Conservation (phyloP, 495 filamentous ascomycete genomes). For the Tuber aestivum region DNA sequence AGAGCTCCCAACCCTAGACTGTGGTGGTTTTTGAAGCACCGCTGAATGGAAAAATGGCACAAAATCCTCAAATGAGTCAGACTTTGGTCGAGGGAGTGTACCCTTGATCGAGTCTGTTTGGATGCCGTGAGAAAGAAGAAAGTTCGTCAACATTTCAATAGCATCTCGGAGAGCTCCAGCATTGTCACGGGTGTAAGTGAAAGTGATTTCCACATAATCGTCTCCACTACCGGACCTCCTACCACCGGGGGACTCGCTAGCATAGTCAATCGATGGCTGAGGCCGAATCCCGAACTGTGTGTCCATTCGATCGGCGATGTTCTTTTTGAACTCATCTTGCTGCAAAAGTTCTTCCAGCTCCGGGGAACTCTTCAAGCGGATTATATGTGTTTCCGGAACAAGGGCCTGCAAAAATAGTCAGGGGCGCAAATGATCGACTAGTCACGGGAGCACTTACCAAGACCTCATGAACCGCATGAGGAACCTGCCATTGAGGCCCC, state of each 20-base stretch:
- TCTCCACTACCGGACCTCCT: not conserved
- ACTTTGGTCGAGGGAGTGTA: constrained; percentile 89
- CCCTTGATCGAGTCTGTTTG: constrained; percentile 83
- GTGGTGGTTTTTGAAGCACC: constrained; percentile 59
- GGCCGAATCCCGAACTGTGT: constrained; percentile 85
- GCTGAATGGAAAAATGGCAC: constrained; percentile 95
- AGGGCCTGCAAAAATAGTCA: constrained; percentile 58
- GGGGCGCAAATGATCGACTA: constrained; percentile 13
- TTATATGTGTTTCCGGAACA: constrained; percentile 91
- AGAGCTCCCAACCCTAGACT: constrained; percentile 11
- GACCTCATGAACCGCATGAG: constrained; percentile 89
- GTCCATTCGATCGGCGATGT: constrained; percentile 76
- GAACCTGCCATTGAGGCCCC: constrained; percentile 94
- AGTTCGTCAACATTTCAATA: constrained; percentile 83
- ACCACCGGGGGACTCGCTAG: not conserved
- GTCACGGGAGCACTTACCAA: constrained; percentile 53
- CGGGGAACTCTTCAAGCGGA: constrained; percentile 68
- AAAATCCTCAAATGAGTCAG: constrained; percentile 95
- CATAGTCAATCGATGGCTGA: constrained; percentile 47
- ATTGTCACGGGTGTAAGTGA: constrained; percentile 92
- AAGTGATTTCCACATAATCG: constrained; percentile 30
- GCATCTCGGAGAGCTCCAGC: constrained; percentile 92
- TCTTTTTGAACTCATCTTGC: constrained; percentile 67
- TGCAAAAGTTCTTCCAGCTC: constrained; percentile 71
- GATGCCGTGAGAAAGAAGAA: constrained; percentile 74